phyloP scores from a whole-genome alignment of 2,329 filamentous ascomycete genomes.

The Penicillium sp. region DNA sequence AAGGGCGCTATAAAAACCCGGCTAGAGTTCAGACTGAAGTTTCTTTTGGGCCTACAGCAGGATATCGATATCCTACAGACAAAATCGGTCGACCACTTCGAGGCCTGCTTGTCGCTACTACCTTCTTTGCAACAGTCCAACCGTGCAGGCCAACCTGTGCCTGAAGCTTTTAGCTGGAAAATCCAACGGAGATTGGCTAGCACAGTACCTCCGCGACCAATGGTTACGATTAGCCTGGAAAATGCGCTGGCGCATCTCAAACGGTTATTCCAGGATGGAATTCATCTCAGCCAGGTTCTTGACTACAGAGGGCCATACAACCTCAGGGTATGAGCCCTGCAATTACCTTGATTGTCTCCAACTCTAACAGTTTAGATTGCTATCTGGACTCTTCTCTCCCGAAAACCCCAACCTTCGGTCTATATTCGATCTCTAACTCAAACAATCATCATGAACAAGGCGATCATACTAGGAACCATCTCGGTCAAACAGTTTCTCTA shows the following conservation, averaged over 20 bases:
- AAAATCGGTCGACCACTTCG: conserved; percentile 35
- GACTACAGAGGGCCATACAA: conserved; percentile 71
- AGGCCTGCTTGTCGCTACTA: conserved; percentile 51
- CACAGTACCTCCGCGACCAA: conserved; percentile 89
- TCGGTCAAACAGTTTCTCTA: conserved; percentile 77
- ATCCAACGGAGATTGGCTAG: conserved; percentile 90
- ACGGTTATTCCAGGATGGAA: conserved; percentile 73
- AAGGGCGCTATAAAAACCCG: conserved; percentile 66
- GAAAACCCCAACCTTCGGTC: conserved; percentile 80
- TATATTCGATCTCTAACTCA: conserved; percentile 83
- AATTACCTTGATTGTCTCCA: not conserved
- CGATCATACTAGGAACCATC: conserved; percentile 69
- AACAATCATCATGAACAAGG: conserved; percentile 73
- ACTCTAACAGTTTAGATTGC: conserved; percentile 62
- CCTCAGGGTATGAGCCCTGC: conserved; percentile 60
- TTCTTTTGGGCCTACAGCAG: conserved; percentile 47
- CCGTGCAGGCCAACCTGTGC: conserved; percentile 66
- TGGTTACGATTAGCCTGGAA: conserved; percentile 75
- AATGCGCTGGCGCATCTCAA: conserved; percentile 73
- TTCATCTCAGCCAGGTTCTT: conserved; percentile 70
- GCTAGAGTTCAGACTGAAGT: conserved; percentile 66
- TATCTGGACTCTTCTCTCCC: conserved; percentile 73
- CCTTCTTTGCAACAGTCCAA: conserved; percentile 64
- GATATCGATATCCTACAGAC: conserved; percentile 38
- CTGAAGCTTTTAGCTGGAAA: conserved; percentile 85